A percentile compares a stretch with the other conserved stretches of the same genome.
These are phyloP conservation scores for Globisporangium barbulae DNA, from an alignment of 352 stramenopile species.

Conservation along the genomic window DNA sequence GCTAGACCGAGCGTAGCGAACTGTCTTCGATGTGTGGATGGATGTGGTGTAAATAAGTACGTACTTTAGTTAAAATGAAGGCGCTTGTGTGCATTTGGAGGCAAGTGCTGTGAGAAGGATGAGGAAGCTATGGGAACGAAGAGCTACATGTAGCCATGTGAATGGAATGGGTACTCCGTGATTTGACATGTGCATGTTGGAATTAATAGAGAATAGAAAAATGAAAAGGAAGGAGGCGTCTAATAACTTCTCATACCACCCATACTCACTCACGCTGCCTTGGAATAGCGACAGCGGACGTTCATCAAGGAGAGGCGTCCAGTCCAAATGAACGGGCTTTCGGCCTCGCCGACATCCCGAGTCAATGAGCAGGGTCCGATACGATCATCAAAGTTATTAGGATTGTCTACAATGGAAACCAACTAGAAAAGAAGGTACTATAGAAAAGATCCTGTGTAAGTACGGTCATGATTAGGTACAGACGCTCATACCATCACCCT, in stretches of 20 bases:
- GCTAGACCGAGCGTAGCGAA: background rate
- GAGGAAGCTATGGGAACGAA: no score
- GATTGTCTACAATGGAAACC: slow-evolving; percentile 27
- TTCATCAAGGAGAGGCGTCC: slow-evolving; percentile 33
- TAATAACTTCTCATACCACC: slow-evolving; percentile 33
- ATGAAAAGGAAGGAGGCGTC: background rate
- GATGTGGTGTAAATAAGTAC: background rate
- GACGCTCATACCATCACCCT: background rate
- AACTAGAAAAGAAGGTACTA: slow-evolving; percentile 28
- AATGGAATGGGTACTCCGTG: background rate
- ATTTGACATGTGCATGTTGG: background rate
- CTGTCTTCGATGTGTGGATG: background rate
- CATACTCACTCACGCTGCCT: slow-evolving; percentile 39
- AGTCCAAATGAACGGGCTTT: slow-evolving; percentile 15
- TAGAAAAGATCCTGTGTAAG: slow-evolving; percentile 33
- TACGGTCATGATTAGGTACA: slow-evolving; percentile 17
- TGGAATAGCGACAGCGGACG: slow-evolving; percentile 39
- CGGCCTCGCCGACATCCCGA: slow-evolving; percentile 15
- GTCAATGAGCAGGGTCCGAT: slow-evolving; percentile 18
- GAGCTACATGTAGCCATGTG: no score
- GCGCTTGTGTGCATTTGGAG: no score
- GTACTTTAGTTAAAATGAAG: no score
- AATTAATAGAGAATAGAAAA: background rate
- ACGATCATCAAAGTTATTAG: slow-evolving; percentile 23
- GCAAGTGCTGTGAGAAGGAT: no score